phyloP scores from a whole-genome alignment of 2,329 filamentous ascomycete genomes.

The Lecanosticta acicola region DNA sequence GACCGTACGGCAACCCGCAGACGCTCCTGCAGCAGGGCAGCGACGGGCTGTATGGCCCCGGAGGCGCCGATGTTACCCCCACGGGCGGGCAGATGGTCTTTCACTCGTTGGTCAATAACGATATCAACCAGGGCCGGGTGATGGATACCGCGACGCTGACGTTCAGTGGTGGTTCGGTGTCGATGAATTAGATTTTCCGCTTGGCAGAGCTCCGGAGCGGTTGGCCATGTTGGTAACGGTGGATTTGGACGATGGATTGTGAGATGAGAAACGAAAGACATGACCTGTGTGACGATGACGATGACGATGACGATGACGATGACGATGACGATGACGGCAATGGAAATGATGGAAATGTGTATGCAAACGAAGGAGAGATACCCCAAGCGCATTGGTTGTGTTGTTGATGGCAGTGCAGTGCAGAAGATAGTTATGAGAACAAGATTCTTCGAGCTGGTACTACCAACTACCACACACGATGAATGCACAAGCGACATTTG shows the following conservation, averaged over 20 bases:
- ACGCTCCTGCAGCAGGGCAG: slow-evolving; percentile 21
- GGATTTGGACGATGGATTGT: neutral
- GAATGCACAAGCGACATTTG: no score
- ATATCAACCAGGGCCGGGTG: slow-evolving; percentile 8
- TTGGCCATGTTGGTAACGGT: slow-evolving; percentile 1
- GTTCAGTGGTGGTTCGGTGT: neutral
- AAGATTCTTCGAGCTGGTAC: no score
- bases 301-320: neutral
- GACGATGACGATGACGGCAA: neutral
- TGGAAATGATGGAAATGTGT: no score
- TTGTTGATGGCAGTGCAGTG: no score
- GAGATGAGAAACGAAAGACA: neutral
- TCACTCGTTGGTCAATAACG: slow-evolving; percentile 8
- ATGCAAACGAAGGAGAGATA: no score
- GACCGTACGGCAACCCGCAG: slow-evolving; percentile 21
- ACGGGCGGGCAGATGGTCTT: slow-evolving; percentile 5
- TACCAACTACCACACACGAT: no score
- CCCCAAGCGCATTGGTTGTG: no score
- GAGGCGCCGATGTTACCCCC: slow-evolving; percentile 16
- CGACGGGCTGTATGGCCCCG: slow-evolving; percentile 17
- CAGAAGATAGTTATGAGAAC: no score
- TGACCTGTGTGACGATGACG: neutral
- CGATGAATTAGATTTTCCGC: slow-evolving; percentile 3
- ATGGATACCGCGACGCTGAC: slow-evolving; percentile 8
- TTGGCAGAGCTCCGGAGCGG: neutral